phyloP scores from a whole-genome alignment of 768 basidiomycete species.

The Zangia roseola region DNA sequence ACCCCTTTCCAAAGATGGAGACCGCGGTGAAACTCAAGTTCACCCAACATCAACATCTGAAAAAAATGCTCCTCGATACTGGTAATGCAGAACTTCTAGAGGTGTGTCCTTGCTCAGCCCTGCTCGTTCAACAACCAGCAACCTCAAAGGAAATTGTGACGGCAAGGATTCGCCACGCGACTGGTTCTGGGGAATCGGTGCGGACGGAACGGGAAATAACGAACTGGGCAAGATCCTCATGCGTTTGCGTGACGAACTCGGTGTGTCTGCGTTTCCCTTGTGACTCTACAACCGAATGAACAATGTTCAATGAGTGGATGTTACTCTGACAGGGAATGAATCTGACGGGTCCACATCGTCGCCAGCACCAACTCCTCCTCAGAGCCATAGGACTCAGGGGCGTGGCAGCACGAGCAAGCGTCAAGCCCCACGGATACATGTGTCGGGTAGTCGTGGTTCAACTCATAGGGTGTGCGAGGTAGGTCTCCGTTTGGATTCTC shows the following conservation, averaged over 20 bases:
- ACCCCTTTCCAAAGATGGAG: constrained; percentile 52
- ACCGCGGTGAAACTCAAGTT: constrained; percentile 64
- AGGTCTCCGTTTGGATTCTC: background rate
- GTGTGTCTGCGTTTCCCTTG: constrained; percentile 24
- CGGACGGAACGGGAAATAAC: constrained; percentile 64
- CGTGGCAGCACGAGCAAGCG: constrained; percentile 1
- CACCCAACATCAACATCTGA: constrained; percentile 60
- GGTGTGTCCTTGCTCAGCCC: constrained; percentile 36
- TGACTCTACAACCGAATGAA: background rate
- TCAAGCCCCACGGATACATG: constrained; percentile 10
- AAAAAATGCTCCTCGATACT: constrained; percentile 60
- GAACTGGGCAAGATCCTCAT: constrained; percentile 72
- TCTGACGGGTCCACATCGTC: background rate
- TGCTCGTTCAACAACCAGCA: background rate
- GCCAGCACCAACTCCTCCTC: background rate
- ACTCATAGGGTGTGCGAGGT: constrained; percentile 25
- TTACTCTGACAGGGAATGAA: constrained; percentile 10
- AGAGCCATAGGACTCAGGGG: constrained; percentile 1
- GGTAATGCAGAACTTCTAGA: constrained; percentile 67
- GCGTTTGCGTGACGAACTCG: constrained; percentile 56
- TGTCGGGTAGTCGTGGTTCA: constrained; percentile 3
- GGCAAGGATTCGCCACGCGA: constrained; percentile 66
- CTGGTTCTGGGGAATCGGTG: constrained; percentile 74
- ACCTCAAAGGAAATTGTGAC: background rate
- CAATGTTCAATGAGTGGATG: constrained; percentile 2